Evolutionary conservation across 2,329 filamentous ascomycete species (phyloP).

Genomic region (Passalora sequoiae): DNA sequence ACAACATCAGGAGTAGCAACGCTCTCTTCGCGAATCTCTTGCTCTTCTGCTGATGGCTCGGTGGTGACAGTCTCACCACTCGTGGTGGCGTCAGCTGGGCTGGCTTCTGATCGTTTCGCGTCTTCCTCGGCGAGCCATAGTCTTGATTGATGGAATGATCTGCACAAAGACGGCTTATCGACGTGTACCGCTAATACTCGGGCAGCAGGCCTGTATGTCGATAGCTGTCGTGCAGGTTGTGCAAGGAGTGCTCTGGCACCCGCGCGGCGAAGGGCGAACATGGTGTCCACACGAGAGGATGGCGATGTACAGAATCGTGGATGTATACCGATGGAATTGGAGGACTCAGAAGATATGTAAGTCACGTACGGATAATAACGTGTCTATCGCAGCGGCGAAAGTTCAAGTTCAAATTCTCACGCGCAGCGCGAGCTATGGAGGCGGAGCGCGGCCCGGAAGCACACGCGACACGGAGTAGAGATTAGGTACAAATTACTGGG

Average conservation of each 20-base stretch:
- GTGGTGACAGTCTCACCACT: constrained; percentile 36
- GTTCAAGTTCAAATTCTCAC: no score
- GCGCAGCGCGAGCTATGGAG: no score
- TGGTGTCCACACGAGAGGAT: no score
- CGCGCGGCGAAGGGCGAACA: constrained; percentile 55
- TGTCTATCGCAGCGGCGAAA: no score
- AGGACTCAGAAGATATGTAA: no score
- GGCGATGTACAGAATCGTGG: no score
- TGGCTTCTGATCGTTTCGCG: constrained; percentile 19
- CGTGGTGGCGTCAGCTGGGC: constrained; percentile 25
- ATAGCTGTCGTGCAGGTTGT: constrained; percentile 41
- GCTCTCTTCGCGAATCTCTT: constrained; percentile 28
- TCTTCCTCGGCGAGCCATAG: constrained; percentile 38
- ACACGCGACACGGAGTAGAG: no score
- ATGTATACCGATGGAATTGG: no score
- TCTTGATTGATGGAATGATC: constrained; percentile 38
- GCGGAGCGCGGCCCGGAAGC: no score
- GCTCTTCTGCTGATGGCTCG: constrained; percentile 27
- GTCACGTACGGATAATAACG: no score
- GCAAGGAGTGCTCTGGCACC: constrained; percentile 51
- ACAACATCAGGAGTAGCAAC: constrained; percentile 23
- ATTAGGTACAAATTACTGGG: no score
- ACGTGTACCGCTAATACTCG: constrained; percentile 35
- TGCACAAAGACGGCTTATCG: constrained; percentile 33
- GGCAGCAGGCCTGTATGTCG: constrained; percentile 22